Base-by-base conservation (phyloP, 2,329 filamentous ascomycete genomes). In the Botrytis porri region DNA sequence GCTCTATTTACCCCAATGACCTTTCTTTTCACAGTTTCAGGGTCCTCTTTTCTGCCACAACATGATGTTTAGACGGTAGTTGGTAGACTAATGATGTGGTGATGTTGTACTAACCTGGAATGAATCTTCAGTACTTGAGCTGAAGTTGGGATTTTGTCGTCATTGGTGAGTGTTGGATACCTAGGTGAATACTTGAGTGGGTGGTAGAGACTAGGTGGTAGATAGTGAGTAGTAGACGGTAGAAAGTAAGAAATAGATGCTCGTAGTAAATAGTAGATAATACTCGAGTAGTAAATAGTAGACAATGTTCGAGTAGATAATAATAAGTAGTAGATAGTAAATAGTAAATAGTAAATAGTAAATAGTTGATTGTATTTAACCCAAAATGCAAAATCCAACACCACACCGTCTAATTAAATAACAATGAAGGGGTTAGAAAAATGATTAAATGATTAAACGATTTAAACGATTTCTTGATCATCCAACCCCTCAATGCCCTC, bases 1-100 rank as follows among this genome's bases (percentile, higher is more conserved):
- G 64, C 65, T 18, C 60, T n/a, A n/a, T 29, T 20, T 41, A 41
- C 63, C 43, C 63, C 63, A 65, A 65, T 65, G 63, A 48, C 63
- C 43, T 48, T 65, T 32, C 63, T 29, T n/a, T 41, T 29, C 6
- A 16, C 20, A 22, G 18, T 10, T n/a, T n/a, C 63, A 48, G 43
- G 63, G 63, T 37, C 63, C 63, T 65, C 41, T 65, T 48, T 65
- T 65, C 43, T 29, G 7, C 37, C 22, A 61, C 35, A 61, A 16
- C 22, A 39, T 61, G 32, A 64, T 22, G 7, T 7, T 45, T 64
- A 5, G n/a, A 64, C n/a, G 61, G 18, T 22, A 48, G 41, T 45
- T 64, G 41, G 41, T 64, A 45, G 29, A 20, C 48, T 51, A 51
- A 51, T n/a, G 25, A 51, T 51, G 48, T 14, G 7, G 48, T 51